Evolutionary conservation across 2,329 filamentous ascomycete genomes (phyloP).

Genomic region (Talaromyces albobiverticillius): DNA sequence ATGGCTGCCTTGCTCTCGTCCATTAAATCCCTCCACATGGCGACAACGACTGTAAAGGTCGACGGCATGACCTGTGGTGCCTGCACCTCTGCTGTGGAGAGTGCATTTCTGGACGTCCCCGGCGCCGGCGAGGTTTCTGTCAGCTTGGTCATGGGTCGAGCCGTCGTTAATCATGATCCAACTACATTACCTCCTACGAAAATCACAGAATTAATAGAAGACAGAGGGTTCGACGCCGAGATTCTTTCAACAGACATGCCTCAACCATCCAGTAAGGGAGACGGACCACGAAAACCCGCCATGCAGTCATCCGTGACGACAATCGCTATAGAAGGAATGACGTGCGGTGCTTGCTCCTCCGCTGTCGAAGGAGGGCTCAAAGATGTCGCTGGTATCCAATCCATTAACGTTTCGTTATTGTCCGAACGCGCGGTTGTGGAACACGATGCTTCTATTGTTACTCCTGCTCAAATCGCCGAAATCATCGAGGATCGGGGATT

Average conservation of each 20-base stretch:
- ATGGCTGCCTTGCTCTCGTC: constrained; percentile 2
- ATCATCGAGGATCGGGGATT: constrained; percentile 71
- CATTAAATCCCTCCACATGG: constrained; percentile 37
- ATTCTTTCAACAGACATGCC: constrained; percentile 79
- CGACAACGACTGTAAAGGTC: constrained; percentile 85
- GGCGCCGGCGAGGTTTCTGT: constrained; percentile 86
- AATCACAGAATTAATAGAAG: constrained; percentile 83
- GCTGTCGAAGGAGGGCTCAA: constrained; percentile 79
- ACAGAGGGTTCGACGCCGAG: constrained; percentile 86
- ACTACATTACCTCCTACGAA: constrained; percentile 68
- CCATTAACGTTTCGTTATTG: constrained; percentile 77
- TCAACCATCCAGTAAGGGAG: constrained; percentile 34
- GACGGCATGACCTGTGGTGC: constrained; percentile 87
- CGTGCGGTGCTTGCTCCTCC: constrained; percentile 84
- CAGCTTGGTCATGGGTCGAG: constrained; percentile 90
- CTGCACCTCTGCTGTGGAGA: constrained; percentile 93
- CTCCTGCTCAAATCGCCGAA: constrained; percentile 54
- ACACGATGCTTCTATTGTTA: constrained; percentile 62
- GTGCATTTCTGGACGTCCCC: constrained; percentile 76
- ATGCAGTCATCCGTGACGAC: constrained; percentile 63
- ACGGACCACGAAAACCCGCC: constrained; percentile 16
- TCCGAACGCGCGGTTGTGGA: constrained; percentile 83
- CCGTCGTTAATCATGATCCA: constrained; percentile 89
- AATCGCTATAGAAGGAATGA: constrained; percentile 81
- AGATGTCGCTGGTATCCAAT: constrained; percentile 67